Conservation (phyloP, 106 monocot genomes). For the Dendrobium chrysotoxum region DNA sequence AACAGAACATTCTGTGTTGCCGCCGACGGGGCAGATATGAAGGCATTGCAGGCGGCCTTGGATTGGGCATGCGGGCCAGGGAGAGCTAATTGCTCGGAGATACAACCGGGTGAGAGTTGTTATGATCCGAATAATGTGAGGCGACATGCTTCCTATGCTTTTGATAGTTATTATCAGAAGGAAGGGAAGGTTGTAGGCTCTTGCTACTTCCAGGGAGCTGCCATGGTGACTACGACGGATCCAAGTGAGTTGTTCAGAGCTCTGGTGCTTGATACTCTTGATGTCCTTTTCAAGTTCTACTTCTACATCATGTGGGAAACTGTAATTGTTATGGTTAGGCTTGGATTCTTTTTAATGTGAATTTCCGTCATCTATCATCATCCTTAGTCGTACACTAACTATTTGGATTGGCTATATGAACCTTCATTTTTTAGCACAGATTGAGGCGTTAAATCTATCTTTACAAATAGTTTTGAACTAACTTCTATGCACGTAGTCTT, state of each 20-base stretch:
- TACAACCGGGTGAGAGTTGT: conserved; percentile 84
- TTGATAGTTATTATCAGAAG: conserved; percentile 86
- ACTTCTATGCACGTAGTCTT: too few species aligned
- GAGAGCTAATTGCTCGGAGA: conserved; percentile 61
- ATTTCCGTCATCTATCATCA: background rate
- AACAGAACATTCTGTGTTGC: conserved; percentile 83
- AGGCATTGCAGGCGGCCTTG: conserved; percentile 72
- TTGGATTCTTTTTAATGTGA: background rate
- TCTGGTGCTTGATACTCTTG: background rate
- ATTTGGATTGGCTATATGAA: too few species aligned
- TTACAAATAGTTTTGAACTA: too few species aligned
- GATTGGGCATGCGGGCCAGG: conserved; percentile 98
- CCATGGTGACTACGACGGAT: conserved; percentile 93
- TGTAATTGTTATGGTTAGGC: background rate
- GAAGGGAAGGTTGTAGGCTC: conserved; percentile 60
- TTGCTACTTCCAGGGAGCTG: conserved; percentile 86
- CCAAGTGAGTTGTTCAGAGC: conserved; percentile 61
- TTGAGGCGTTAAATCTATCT: too few species aligned
- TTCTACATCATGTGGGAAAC: background rate
- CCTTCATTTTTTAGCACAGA: too few species aligned
- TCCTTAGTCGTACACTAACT: too few species aligned
- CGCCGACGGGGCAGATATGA: conserved; percentile 40
- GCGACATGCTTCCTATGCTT: conserved; percentile 78
- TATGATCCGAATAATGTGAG: conserved; percentile 67
- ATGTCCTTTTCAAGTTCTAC: background rate